Evolutionary conservation across 495 filamentous ascomycete species (phyloP).

Genomic region (Trichoderma gamsii): DNA sequence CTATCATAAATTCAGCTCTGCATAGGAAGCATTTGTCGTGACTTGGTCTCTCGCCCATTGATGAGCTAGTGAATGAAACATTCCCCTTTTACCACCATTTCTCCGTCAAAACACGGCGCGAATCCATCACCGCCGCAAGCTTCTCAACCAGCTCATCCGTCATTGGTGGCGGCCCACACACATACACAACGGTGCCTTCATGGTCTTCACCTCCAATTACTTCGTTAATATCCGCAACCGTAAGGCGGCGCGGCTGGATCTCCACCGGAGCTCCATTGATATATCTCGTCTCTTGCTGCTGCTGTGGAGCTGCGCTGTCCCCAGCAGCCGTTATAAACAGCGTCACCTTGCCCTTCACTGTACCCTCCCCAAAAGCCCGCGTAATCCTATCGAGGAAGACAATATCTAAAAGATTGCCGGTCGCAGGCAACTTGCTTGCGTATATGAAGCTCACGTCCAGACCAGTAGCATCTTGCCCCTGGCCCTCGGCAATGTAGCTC

Average conservation of each 20-base stretch:
- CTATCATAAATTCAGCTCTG: neutral
- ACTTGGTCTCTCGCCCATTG: neutral
- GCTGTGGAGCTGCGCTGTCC: neutral
- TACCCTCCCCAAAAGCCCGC: constrained; percentile 26
- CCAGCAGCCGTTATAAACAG: constrained; percentile 31
- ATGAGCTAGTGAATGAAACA: too few species aligned
- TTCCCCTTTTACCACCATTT: constrained; percentile 68
- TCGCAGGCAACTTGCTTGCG: constrained; percentile 30
- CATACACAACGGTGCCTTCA: constrained; percentile 55
- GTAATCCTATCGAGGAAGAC: constrained; percentile 42
- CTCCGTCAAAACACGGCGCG: constrained; percentile 63
- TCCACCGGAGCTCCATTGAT: constrained; percentile 15
- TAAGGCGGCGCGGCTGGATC: constrained; percentile 2
- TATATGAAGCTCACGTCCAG: constrained; percentile 33
- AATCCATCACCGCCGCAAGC: constrained; percentile 46
- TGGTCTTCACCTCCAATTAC: constrained; percentile 42
- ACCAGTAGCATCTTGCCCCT: constrained; percentile 25
- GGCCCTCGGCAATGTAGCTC: constrained; percentile 27
- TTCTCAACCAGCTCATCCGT: constrained; percentile 68
- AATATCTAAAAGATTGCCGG: constrained; percentile 23
- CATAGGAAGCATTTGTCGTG: neutral
- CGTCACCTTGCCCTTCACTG: constrained; percentile 26
- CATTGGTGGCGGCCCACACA: constrained; percentile 76
- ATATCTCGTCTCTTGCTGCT: constrained; percentile 17
- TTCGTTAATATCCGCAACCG: constrained; percentile 38